Base-by-base conservation (phyloP, 768 basidiomycete species). In the Boletus subcaerulescens region DNA sequence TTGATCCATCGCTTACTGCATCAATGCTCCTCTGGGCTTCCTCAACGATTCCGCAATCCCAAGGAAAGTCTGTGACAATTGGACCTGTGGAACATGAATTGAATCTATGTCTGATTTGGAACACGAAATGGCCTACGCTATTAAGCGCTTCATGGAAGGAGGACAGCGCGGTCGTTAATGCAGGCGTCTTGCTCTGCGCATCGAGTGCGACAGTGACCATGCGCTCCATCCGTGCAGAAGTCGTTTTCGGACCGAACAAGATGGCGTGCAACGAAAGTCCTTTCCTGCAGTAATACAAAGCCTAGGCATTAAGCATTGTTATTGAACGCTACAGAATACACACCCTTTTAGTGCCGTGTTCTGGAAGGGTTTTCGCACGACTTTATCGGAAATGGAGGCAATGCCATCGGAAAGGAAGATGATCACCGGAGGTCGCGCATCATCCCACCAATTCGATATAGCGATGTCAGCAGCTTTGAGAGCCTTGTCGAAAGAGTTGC, bases 341-440 rank as follows among this genome's bases (percentile, higher is more conserved):
- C 48, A 81, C 82, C 82, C 80, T 3, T 67, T 74, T 10, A 62
- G 58, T 2, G 76, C 62, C 1, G 77, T 65, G 0, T 68, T 55
- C 2, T 60, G 69, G 55, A 78, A 76, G 1, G 81, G 48, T 15
- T 65, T 67, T 44, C 61, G 72, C n/a, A 81, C 66, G 0, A 51
- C 57, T 7, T n/a, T 11, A 35, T 81, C 74, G 1, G 53, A 29
- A 20, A 77, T 57, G 1, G 42, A 24, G 20, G 77, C 78, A 58
- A 80, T 74, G 0, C 82, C 82, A 53, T 84, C 82, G 3, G 83
- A 84, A 10, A 83, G 70, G 65, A 84, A 85, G 47, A 84, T 76
- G 17, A 84, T 65, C 6, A 83, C 74, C 0, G 83, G 81, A 3
- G 73, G 66, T 41, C 81, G 56, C 2, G 77, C 71, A 1, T 74